Base-by-base conservation (phyloP, 352 stramenopile genomes). In the Globisporangium irregulare region DNA sequence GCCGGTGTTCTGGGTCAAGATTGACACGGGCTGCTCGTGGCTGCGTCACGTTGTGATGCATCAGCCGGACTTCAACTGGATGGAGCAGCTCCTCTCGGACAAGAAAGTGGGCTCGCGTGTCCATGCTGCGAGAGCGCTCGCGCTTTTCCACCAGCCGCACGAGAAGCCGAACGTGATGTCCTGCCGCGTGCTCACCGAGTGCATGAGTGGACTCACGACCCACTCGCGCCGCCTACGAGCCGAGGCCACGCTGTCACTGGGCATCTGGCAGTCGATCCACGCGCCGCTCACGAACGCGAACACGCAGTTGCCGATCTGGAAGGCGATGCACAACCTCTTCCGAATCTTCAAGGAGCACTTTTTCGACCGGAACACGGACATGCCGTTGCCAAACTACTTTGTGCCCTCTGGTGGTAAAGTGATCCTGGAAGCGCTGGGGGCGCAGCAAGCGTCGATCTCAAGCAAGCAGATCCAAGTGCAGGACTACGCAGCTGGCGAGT, bases 321-420 rank as follows among this genome's bases (percentile, higher is more conserved):
- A 93, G 66, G 87, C 72, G 3, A 93, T 94, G 86, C 84, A 93
- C 72, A 93, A 94, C 62, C 73, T 95, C 18, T 84, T 94, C 41
- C 87, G 87, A n/a, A 94, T 93, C 61, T 95, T 95, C 70, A 95
- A 95, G 62, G 87, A 95, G 65, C 87, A 95, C 41, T 95, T 95
- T 64, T 95, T 93, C 56, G 86, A 95, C 51, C 78, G 86, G 1
- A 68, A 59, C 6, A 93, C 87, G 0, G 86, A 95, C 69, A 93
- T 95, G 87, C 87, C 87, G n/a, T 59, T 94, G 50, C 87, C 87
- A 0, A 95, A 95, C 68, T 95, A 95, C 67, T 95, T 95, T 56
- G 74, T 94, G 38, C 87, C 87, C 1, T 94, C 84, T 3, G 87
- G 87, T 68, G 87, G 87, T 68, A 93, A 92, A 55, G 87, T 95